Evolutionary conservation across 768 basidiomycete species (phyloP), one percentile per base, ranked within the genome.

Genomic region (Gautieria morchelliformis): DNA sequence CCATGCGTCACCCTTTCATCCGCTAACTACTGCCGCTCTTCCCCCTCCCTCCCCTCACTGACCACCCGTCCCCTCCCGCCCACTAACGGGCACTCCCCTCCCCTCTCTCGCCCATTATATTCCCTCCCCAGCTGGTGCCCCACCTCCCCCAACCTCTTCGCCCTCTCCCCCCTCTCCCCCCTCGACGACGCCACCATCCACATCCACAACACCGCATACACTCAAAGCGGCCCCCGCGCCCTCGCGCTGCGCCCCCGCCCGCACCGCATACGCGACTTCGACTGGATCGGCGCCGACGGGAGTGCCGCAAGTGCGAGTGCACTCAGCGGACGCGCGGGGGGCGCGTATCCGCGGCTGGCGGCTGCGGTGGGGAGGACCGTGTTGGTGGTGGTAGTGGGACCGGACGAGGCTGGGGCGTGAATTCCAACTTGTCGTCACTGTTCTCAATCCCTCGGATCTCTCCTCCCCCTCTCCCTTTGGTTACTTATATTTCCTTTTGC

Each of bases 121-220:
- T n/a, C 42, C 14, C 10, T 14, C 35, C 14, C 35, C 58, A 90
- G 88, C 50, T 91, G 89, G 89, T 89, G 84, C 62, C 82, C 77
- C 22, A 85, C 86, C 15, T 81, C 80, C 66, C 77, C 87, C 10
- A 83, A 87, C 54, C 84, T 84, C 63, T 92, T 92, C 69, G 89
- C 85, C 40, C 81, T 90, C 54, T 83, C 87, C 8, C 76, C 83
- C 6, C 75, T 78, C 63, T 78, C 78, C 4, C 74, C 81, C 10
- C 67, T 69, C 37, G 79, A 74, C 59, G 88, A 86, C 56, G 89
- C 87, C 30, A 69, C 79, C 32, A 74, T 92, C 40, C 79, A 88
- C 63, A 75, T 91, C 42, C 79, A 88, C 70, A 87, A 86, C 63
- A 73, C 76, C 46, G 76, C 77, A 52, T 87, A 83, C 67, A 68